These are phyloP conservation scores for Chamaecrista fasciculata DNA, from an alignment of 306 rosid species.

Conservation along the genomic window DNA sequence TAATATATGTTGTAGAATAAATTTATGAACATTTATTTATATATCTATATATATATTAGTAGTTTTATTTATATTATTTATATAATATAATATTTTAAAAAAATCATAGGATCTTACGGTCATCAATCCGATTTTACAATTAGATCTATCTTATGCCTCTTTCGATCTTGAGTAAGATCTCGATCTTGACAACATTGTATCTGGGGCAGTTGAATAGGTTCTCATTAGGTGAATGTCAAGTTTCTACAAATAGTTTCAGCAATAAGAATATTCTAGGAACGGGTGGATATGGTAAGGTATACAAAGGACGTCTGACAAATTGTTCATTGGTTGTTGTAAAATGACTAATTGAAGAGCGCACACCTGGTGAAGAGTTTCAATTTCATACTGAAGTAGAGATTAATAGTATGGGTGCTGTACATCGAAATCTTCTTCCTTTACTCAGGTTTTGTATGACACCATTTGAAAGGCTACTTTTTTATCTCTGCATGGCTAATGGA, in stretches of 20 bases:
- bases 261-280: conserved; percentile 96
- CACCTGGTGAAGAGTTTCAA: conserved; percentile 99
- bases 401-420: conserved; percentile 99
- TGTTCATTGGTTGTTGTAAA: conserved; percentile 93
- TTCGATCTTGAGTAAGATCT: too few species aligned
- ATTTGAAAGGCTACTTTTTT: conserved; percentile 91
- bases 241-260: conserved; percentile 93
- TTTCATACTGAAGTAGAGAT: conserved; percentile 99
- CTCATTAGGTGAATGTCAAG: conserved; percentile 89
- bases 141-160: too few species aligned
- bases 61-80: too few species aligned
- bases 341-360: conserved; percentile 93
- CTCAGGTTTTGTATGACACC: conserved; percentile 99
- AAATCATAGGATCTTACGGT: too few species aligned
- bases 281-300: conserved; percentile 97
- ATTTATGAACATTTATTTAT: too few species aligned
- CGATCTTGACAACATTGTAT: too few species aligned
- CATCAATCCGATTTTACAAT: too few species aligned
- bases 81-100: too few species aligned
- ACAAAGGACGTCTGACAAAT: conserved; percentile 95
- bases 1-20: too few species aligned
- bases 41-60: too few species aligned
- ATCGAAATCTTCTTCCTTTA: conserved; percentile 89
- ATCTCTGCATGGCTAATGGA: conserved; percentile 98
- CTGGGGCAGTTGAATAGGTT: conserved; percentile 98